Base-by-base conservation (phyloP, 805 yeast genomes). In the Myxozyma kluyveri region DNA sequence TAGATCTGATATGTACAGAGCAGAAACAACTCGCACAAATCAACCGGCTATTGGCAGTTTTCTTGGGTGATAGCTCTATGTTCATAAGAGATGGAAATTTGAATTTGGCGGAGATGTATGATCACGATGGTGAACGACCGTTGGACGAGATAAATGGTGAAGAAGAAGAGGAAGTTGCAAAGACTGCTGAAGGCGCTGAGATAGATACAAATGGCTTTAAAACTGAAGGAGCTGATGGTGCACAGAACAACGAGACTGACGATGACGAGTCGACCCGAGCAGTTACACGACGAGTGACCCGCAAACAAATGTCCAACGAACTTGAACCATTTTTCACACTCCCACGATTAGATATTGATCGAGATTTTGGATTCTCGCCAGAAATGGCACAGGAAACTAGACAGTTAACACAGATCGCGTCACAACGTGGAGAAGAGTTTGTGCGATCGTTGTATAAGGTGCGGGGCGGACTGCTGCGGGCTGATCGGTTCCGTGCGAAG, bases 381-480 rank as follows among this genome's bases (percentile, higher is more conserved):
- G 84, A 79, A 36, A 77, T 75, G 31, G 85, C 88, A 3, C 86
- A 83, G 59, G 85, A 82, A 44, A 74, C 86, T 0, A 72, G 91
- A 56, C 90, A 85, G 62, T 75, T 82, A 67, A 82, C 80, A 47
- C 96, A 78, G 73, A 88, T 84, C 41, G 84, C 85, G 0, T 73
- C 88, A 41, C 96, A 90, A 67, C 81, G 91, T 56, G 80, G 83
- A 52, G 89, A 88, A 64, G 98, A 93, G 68, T 91, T 84, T 65
- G 83, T 89, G 46, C 77, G 91, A 62, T 86, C 89, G 55, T 72
- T 93, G 63, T 74, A 80, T n/a, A 79, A 75, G 32, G 76, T 93
- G 33, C 76, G 97, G 60, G 77, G 77, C 62, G 95, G 89, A 0
- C 71, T 91, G 24, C 81, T 86, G 32, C 78, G 86, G 62, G 91